A percentile compares a stretch with the other conserved stretches of the same genome.
Conservation (phyloP, 148 eudicot species). For the Chenopodium album region DNA sequence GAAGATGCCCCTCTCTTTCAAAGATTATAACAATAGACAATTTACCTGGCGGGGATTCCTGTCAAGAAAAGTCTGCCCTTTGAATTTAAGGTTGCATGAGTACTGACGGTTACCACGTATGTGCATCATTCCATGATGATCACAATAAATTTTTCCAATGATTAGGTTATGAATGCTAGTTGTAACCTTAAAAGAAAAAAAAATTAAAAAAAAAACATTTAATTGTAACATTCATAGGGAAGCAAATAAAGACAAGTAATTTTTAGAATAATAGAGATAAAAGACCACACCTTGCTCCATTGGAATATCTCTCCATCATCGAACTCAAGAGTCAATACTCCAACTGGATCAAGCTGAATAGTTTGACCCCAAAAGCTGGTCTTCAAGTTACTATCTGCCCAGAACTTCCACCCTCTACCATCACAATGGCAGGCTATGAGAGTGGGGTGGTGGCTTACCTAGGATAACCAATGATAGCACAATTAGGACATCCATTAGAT, state of each 20-base stretch:
- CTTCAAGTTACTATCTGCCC: slow-evolving; percentile 89
- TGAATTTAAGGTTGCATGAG: slow-evolving; percentile 92
- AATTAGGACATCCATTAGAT: background rate
- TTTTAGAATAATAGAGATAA: background rate
- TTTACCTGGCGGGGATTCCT: slow-evolving; percentile 87
- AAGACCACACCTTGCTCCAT: slow-evolving; percentile 80
- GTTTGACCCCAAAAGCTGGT: slow-evolving; percentile 95
- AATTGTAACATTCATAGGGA: background rate
- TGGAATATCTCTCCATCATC: slow-evolving; percentile 91
- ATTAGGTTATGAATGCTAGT: slow-evolving; percentile 88
- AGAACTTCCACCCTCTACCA: slow-evolving; percentile 96
- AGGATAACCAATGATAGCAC: slow-evolving; percentile 27
- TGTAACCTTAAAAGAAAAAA: slow-evolving; percentile 64
- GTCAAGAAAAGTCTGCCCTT: slow-evolving; percentile 84
- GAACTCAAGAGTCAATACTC: slow-evolving; percentile 72
- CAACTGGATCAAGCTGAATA: slow-evolving; percentile 96
- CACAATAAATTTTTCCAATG: slow-evolving; percentile 78
- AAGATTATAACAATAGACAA: background rate
- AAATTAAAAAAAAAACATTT: slow-evolving; percentile 12
- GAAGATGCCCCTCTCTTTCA: background rate
- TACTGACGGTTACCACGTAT: slow-evolving; percentile 69
- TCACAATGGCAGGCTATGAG: slow-evolving; percentile 93
- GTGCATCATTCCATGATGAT: slow-evolving; percentile 92
- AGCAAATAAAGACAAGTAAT: background rate
- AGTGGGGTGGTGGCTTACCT: slow-evolving; percentile 96